phyloP scores from a whole-genome alignment of 768 basidiomycete species.

The Boletus rubroflammeus region DNA sequence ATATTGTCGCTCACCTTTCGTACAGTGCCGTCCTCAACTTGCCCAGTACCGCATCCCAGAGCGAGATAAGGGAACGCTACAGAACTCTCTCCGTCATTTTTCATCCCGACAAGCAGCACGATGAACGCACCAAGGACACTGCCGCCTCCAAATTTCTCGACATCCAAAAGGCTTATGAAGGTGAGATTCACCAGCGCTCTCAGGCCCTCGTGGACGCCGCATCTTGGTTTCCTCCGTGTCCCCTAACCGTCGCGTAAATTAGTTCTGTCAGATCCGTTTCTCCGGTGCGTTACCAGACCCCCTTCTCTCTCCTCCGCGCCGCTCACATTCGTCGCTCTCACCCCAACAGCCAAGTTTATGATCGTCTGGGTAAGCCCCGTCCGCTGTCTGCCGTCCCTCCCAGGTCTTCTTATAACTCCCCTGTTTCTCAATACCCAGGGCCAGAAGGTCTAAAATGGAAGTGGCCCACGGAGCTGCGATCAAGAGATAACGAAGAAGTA shows the following conservation, averaged over 20 bases:
- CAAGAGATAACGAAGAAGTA: slow-evolving; percentile 48
- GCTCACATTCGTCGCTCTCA: slow-evolving; percentile 9
- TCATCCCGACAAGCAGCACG: slow-evolving; percentile 81
- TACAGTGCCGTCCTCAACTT: slow-evolving; percentile 65
- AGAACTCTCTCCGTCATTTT: slow-evolving; percentile 68
- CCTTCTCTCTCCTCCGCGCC: background rate
- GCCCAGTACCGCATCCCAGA: slow-evolving; percentile 54
- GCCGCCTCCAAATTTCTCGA: slow-evolving; percentile 69
- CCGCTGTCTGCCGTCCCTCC: slow-evolving; percentile 4
- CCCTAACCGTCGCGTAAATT: slow-evolving; percentile 16
- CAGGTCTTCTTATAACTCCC: slow-evolving; percentile 7
- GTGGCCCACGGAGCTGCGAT: slow-evolving; percentile 45
- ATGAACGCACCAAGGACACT: slow-evolving; percentile 49
- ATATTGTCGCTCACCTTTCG: background rate
- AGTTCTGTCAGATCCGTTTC: slow-evolving; percentile 72
- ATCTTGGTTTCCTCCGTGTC: background rate
- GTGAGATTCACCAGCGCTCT: slow-evolving; percentile 34
- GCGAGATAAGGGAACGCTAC: slow-evolving; percentile 74
- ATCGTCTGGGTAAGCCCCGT: slow-evolving; percentile 53
- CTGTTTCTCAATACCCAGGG: slow-evolving; percentile 23
- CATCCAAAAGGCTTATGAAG: slow-evolving; percentile 82
- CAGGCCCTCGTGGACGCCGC: background rate
- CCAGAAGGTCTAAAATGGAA: slow-evolving; percentile 38
- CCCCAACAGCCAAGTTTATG: slow-evolving; percentile 63
- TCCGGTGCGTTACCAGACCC: slow-evolving; percentile 44